These are phyloP conservation scores for Trichoderma semiorbis DNA, from an alignment of 2,329 filamentous ascomycete species.

Conservation along the genomic window DNA sequence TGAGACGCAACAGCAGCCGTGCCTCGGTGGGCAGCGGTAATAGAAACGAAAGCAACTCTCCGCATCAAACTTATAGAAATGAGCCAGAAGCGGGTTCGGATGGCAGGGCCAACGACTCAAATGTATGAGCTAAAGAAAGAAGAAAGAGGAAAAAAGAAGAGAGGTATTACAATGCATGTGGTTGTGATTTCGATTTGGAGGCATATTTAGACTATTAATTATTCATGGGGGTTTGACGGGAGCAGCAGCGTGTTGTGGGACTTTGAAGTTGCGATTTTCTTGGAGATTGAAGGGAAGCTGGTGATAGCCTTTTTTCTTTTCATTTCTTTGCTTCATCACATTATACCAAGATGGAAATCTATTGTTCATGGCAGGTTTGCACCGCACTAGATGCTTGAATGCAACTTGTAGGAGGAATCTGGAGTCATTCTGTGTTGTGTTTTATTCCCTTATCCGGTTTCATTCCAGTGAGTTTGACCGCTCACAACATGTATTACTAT, in stretches of 20 bases:
- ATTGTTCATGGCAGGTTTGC: slow-evolving; percentile 8
- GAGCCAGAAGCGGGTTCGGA: slow-evolving; percentile 15
- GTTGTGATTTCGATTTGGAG: background rate
- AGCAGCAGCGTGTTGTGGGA: background rate
- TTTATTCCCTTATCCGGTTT: background rate
- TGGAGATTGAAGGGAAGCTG: slow-evolving; percentile 1
- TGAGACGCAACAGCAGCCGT: slow-evolving; percentile 29
- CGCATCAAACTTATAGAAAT: slow-evolving; percentile 23
- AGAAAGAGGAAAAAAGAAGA: background rate
- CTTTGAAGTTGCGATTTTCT: background rate
- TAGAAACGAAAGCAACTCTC: slow-evolving; percentile 10
- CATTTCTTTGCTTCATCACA: background rate
- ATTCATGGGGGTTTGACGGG: background rate
- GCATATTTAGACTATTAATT: slow-evolving; percentile 10
- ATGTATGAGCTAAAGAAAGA: slow-evolving; percentile 31
- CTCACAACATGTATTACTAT: slow-evolving; percentile 13
- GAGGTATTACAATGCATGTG: background rate
- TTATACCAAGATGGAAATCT: slow-evolving; percentile 16
- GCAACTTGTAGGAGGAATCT: background rate
- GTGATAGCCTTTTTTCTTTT: background rate
- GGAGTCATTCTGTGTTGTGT: background rate
- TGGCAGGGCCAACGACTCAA: slow-evolving; percentile 28
- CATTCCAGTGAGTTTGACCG: background rate
- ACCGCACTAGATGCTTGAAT: slow-evolving; percentile 2
- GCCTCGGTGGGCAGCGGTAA: slow-evolving; percentile 8